Evolutionary conservation across 2,329 filamentous ascomycete genomes (phyloP).

Genomic region (Oidium heveae): DNA sequence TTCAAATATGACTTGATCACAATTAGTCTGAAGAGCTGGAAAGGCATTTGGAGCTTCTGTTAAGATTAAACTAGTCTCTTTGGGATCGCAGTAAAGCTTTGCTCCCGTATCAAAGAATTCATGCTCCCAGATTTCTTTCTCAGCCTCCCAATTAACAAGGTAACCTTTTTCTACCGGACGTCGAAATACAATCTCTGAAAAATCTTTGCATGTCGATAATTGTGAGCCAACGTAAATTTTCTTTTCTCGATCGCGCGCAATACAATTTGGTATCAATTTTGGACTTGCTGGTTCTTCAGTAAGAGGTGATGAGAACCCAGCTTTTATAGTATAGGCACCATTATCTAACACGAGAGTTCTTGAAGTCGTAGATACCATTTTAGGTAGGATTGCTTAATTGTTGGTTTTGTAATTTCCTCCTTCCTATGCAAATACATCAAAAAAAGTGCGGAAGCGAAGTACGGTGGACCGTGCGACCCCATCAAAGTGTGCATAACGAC

Average conservation of each 20-base stretch:
- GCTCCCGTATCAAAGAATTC: constrained; percentile 52
- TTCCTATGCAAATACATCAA: too few species aligned
- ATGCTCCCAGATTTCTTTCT: constrained; percentile 88
- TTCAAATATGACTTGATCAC: constrained; percentile 92
- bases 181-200: constrained; percentile 67
- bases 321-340: constrained; percentile 76
- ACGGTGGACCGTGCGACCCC: too few species aligned
- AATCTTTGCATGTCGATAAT: constrained; percentile 57
- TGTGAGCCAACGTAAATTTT: constrained; percentile 61
- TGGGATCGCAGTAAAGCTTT: constrained; percentile 44
- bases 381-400: too few species aligned
- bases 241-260: constrained; percentile 59
- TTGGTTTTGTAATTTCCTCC: too few species aligned
- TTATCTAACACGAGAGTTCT: constrained; percentile 79
- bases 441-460: too few species aligned
- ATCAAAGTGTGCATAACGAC: too few species aligned
- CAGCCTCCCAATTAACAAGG: constrained; percentile 85
- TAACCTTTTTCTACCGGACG: constrained; percentile 86
- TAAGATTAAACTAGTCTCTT: constrained; percentile 60
- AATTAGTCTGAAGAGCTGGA: constrained; percentile 59
- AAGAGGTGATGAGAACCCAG: constrained; percentile 34
- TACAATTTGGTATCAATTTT: constrained; percentile 59
- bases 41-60: constrained; percentile 70
- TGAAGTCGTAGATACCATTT: constrained; percentile 19
- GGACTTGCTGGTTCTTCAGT: constrained; percentile 23